A percentile compares a stretch with the other conserved stretches of the same genome.
phyloP scores from a whole-genome alignment of 176 grass and related monocot genomes.

The Rhynchospora breviuscula region DNA sequence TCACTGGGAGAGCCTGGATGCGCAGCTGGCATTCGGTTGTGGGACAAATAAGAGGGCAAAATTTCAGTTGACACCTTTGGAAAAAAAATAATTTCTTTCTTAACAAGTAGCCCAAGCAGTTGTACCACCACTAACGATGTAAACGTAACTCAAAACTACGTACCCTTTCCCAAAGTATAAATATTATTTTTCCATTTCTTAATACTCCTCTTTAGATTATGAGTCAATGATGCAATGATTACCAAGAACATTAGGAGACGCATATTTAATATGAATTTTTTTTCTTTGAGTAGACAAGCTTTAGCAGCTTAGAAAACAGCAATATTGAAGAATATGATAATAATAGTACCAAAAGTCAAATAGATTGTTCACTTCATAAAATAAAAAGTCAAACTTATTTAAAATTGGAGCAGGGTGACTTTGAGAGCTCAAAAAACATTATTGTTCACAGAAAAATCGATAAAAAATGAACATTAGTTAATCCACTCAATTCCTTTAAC shows the following conservation, averaged over 20 bases:
- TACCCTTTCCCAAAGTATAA: background rate
- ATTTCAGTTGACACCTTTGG: background rate
- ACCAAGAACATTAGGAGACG: background rate
- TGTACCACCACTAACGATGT: no score
- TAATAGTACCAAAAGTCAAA: background rate
- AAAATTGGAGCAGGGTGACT: background rate
- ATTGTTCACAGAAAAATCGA: background rate
- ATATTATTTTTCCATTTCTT: background rate
- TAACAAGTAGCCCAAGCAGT: background rate
- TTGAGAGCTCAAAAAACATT: constrained; percentile 6
- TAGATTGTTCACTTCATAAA: constrained; percentile 10
- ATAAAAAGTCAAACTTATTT: background rate
- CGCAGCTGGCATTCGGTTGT: background rate
- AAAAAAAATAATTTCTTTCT: background rate
- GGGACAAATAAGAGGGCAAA: background rate
- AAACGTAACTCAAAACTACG: no score
- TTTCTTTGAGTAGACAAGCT: constrained; percentile 12
- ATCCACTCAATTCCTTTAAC: background rate
- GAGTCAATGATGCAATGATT: constrained; percentile 23
- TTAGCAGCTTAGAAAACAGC: background rate
- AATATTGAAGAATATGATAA: background rate
- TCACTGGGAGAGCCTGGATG: background rate
- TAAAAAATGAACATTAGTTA: background rate
- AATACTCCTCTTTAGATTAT: background rate
- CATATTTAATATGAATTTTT: background rate